phyloP scores from a whole-genome alignment of 2,329 filamentous ascomycete genomes.

The Trichoderma arundinaceum region DNA sequence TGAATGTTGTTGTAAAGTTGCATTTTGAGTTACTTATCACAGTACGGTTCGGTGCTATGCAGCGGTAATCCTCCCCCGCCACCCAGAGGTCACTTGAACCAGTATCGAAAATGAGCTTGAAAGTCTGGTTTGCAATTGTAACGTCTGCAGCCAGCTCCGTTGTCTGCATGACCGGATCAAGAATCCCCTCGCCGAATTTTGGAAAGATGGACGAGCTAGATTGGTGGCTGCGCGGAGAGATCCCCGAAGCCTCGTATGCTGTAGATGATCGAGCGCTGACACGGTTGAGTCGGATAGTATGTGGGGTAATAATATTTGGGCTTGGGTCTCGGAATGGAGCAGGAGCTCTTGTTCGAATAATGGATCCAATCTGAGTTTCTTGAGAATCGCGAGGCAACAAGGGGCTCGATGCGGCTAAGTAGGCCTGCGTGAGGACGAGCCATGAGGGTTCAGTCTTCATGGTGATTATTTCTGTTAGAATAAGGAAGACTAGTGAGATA shows the following conservation, averaged over 20 bases:
- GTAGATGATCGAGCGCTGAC: not conserved
- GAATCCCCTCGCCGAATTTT: not conserved
- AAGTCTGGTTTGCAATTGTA: not conserved
- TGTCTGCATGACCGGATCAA: not conserved
- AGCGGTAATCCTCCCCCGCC: not conserved
- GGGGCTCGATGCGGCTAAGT: not conserved
- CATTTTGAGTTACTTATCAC: not conserved
- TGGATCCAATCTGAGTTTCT: not conserved
- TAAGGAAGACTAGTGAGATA: not conserved
- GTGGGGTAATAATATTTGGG: not conserved
- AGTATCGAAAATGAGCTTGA: slow-evolving; percentile 2
- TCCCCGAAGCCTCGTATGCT: not conserved
- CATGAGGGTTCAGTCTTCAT: not conserved
- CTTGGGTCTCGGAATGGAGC: slow-evolving; percentile 1
- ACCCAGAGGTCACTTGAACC: slow-evolving; percentile 6
- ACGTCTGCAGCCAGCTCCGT: not conserved
- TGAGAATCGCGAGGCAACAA: not conserved
- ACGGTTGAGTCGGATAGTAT: not conserved
- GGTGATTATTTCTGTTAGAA: not conserved
- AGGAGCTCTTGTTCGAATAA: not conserved
- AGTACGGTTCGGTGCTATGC: not conserved
- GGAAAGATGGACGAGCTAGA: not conserved
- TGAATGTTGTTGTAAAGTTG: not conserved
- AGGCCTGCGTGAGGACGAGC: not conserved
- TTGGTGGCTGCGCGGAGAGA: not conserved